Evolutionary conservation across 139 green algal species (phyloP), one percentile per base, ranked within the genome.

Genomic region (Chara braunii): DNA sequence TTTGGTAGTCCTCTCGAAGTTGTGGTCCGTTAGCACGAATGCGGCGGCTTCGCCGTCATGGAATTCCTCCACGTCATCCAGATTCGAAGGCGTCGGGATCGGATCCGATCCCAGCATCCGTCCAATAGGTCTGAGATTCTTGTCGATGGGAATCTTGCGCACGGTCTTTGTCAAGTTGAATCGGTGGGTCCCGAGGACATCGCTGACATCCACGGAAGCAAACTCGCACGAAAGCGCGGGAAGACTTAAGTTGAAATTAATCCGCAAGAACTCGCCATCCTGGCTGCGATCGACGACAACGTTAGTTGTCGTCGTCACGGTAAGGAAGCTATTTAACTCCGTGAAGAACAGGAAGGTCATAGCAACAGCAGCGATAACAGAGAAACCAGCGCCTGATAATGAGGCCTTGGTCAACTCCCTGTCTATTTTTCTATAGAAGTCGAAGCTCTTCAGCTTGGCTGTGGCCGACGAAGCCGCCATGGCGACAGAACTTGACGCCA

Each of bases 171-270:
- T 96, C 26, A 97, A 75, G 71, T 98, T 97, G 35, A 97, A 68
- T 2, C 83, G 81, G 72, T 93, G 87, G 79, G 87, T 89, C 12
- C 92, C 92, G 3, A 98, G 64, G 0, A 88, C 78, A 60, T 98
- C 92, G 54, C 82, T 91, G 36, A 98, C 86, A 65, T 98, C 92
- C 22, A 97, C 75, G 0, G 90, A 94, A 2, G 89, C 89, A 81
- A 95, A 97, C 68, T 98, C 92, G 70, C 92, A 98, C 0, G 90
- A 95, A 28, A 98, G 64, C 2, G 80, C 75, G 0, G 90, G 88
- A 56, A 90, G 90, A 60, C 83, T 94, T 63, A 98, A 78, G 72
- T 98, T 96, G 81, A 98, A 98, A 76, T 95, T 96, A 30, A 98
- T 84, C 28, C 91, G 83, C 6, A 98, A 63, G 31, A 97, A 74